phyloP scores from a whole-genome alignment of 495 filamentous ascomycete species.

The Stereocaulon alpinum region DNA sequence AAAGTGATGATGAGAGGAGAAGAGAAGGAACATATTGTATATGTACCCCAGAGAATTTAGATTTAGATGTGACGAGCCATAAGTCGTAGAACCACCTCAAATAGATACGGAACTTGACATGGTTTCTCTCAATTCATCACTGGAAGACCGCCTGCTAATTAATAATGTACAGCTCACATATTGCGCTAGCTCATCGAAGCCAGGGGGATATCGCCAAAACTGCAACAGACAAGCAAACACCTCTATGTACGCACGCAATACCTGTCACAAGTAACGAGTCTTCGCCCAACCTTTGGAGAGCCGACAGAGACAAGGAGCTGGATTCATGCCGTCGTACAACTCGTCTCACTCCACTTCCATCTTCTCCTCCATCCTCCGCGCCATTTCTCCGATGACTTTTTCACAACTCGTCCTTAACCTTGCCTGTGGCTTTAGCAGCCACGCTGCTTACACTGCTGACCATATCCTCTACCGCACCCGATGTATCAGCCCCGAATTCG shows the following conservation, averaged over 20 bases:
- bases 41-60: too few species aligned
- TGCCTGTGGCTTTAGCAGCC: constrained; percentile 29
- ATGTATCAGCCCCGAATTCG: constrained; percentile 35
- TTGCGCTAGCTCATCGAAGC: not conserved
- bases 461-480: constrained; percentile 37
- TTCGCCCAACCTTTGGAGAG: not conserved
- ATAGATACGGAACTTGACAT: too few species aligned
- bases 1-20: too few species aligned
- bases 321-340: constrained; percentile 6
- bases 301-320: not conserved
- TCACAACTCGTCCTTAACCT: constrained; percentile 51
- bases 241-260: constrained; percentile 10
- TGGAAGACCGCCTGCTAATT: not conserved
- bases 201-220: constrained; percentile 14
- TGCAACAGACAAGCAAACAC: not conserved
- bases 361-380: not conserved
- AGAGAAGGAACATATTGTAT: too few species aligned
- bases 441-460: constrained; percentile 35
- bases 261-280: not conserved
- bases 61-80: too few species aligned
- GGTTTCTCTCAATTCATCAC: not conserved
- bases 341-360: not conserved
- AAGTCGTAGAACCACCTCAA: too few species aligned
- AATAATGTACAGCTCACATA: constrained; percentile 6
- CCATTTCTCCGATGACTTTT: not conserved